Conservation (phyloP, 805 yeast genomes). For the Kluyveromyces starmeri region DNA sequence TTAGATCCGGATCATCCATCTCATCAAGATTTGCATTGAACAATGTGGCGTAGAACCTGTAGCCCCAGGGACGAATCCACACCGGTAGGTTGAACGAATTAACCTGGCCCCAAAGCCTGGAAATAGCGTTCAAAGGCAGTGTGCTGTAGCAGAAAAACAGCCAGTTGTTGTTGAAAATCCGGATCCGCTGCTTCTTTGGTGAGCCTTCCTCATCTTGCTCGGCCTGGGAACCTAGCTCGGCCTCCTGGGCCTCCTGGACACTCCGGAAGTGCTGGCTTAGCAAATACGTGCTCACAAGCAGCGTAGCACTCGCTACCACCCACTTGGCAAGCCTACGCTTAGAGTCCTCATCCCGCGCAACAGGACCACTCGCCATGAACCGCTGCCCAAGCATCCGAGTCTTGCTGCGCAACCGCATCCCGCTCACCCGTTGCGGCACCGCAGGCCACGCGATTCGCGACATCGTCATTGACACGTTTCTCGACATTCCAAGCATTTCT, state of each 20-base stretch:
- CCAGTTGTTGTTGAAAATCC: conserved; percentile 51
- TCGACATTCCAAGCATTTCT: conserved; percentile 1
- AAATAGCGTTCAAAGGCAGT: conserved; percentile 81
- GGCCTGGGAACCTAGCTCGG: conserved; percentile 17
- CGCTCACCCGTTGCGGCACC: conserved; percentile 35
- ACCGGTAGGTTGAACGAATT: conserved; percentile 77
- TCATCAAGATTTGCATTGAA: conserved; percentile 90
- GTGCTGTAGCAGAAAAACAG: conserved; percentile 81
- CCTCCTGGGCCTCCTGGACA: conserved; percentile 21
- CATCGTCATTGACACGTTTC: conserved; percentile 12
- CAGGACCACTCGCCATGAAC: conserved; percentile 10
- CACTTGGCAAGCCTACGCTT: conserved; percentile 17
- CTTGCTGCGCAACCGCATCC: conserved; percentile 19
- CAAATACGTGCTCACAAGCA: conserved; percentile 21
- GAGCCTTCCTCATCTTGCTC: conserved; percentile 46
- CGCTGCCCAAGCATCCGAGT: conserved; percentile 20
- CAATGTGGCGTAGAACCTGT: conserved; percentile 59
- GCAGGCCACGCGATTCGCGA: conserved; percentile 60
- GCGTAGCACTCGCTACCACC: conserved; percentile 24
- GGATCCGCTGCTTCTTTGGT: conserved; percentile 22
- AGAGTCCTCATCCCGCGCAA: conserved; percentile 1
- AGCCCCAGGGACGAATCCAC: conserved; percentile 82
- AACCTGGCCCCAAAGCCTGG: conserved; percentile 91
- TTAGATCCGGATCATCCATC: conserved; percentile 73
- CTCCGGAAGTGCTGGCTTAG: conserved; percentile 24